Percentiles rank a stretch among this genome's conserved stretches.
Conservation (phyloP, 495 filamentous ascomycete genomes). For the Neurospora pannonica region DNA sequence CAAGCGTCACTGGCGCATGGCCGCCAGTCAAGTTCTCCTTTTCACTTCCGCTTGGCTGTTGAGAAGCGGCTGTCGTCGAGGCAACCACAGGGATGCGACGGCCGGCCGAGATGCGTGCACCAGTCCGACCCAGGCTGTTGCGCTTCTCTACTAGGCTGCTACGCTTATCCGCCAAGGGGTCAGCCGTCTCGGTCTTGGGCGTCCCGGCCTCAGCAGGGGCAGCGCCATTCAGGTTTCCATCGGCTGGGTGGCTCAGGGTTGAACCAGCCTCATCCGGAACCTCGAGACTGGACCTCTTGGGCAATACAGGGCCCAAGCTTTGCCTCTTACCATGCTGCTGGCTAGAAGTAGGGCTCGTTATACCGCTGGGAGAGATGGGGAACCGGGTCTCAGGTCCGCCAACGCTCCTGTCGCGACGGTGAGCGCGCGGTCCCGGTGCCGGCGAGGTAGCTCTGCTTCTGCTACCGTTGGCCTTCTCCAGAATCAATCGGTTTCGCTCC, state of each 20-base stretch:
- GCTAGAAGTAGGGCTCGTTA: slow-evolving; percentile 38
- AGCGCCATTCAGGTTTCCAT: slow-evolving; percentile 32
- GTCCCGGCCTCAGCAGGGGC: slow-evolving; percentile 16
- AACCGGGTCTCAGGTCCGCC: slow-evolving; percentile 76
- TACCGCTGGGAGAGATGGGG: slow-evolving; percentile 65
- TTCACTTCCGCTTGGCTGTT: slow-evolving; percentile 1
- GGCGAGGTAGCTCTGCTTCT: slow-evolving; percentile 67
- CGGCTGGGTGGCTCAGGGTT: slow-evolving; percentile 28
- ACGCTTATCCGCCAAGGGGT: slow-evolving; percentile 31
- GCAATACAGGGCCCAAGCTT: slow-evolving; percentile 28
- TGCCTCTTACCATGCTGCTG: slow-evolving; percentile 35
- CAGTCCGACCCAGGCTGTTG: slow-evolving; percentile 41
- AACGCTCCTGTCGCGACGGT: slow-evolving; percentile 70
- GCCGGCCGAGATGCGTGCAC: slow-evolving; percentile 32
- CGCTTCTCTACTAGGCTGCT: slow-evolving; percentile 35
- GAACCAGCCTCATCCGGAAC: slow-evolving; percentile 32
- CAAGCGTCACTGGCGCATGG: slow-evolving; percentile 18
- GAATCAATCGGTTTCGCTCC: slow-evolving; percentile 75
- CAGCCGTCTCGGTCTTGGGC: slow-evolving; percentile 19
- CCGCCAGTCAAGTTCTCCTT: not conserved
- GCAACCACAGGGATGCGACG: slow-evolving; percentile 26
- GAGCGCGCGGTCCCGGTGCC: slow-evolving; percentile 48
- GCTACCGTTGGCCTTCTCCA: slow-evolving; percentile 44
- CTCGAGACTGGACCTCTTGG: slow-evolving; percentile 37
- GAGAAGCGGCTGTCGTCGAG: slow-evolving; percentile 1